Conservation (phyloP, 345 rosid genomes). For the Melastoma malabathricum region DNA sequence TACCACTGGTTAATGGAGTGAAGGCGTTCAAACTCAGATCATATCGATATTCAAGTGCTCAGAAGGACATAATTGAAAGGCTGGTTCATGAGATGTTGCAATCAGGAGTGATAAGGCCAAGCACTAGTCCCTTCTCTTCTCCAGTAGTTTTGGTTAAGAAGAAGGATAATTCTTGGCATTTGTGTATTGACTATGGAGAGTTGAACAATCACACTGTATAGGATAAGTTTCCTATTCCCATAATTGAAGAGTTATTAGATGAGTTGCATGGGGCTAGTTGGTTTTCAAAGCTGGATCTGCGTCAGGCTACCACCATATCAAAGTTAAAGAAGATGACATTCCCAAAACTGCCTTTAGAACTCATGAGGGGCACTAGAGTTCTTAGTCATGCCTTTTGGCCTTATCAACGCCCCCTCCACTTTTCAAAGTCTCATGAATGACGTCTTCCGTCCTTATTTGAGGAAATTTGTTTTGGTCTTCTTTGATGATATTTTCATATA, state of each 20-base stretch:
- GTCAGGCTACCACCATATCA: constrained; percentile 6
- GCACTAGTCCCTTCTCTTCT: constrained; percentile 1
- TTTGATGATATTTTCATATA: constrained; percentile 11
- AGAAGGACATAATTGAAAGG: constrained; percentile 3
- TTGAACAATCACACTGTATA: not conserved
- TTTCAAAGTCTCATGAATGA: constrained; percentile 7
- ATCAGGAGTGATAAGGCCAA: not conserved
- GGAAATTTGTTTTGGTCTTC: constrained; percentile 3
- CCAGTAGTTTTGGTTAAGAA: constrained; percentile 3
- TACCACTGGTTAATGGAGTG: too few relatives aligned
- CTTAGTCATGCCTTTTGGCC: constrained; percentile 8
- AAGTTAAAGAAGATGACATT: not conserved
- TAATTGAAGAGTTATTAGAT: constrained; percentile 3
- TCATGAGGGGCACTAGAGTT: constrained; percentile 13
- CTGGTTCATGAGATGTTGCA: constrained; percentile 3
- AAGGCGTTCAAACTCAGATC: not conserved
- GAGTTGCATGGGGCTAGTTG: constrained; percentile 2
- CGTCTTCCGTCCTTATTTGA: not conserved
- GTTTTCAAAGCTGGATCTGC: constrained; percentile 5
- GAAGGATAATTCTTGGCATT: constrained; percentile 2
- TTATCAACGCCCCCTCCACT: constrained; percentile 10
- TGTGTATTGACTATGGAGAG: not conserved
- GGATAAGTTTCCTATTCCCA: constrained; percentile 3
- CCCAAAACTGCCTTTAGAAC: constrained; percentile 4
- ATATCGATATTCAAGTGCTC: not conserved